phyloP scores from a whole-genome alignment of 352 stramenopile species.

The Globisporangium nodosum region DNA sequence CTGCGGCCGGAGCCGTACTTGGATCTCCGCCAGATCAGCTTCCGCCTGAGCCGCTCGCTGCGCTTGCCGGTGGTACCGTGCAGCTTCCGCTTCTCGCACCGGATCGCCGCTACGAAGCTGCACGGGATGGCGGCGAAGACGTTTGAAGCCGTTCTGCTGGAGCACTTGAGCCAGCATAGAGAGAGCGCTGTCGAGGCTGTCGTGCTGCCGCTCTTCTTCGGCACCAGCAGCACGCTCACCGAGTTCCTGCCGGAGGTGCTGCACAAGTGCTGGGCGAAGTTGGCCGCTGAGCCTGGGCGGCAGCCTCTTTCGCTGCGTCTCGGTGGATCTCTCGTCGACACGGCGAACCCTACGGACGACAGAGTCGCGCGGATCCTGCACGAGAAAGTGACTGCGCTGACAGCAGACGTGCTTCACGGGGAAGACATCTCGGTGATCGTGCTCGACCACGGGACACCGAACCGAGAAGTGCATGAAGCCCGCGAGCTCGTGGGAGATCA shows the following conservation, averaged over 20 bases:
- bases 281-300: not conserved
- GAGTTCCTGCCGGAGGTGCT: constrained; percentile 67
- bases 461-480: constrained; percentile 57
- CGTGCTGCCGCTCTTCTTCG: constrained; percentile 79
- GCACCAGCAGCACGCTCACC: constrained; percentile 65
- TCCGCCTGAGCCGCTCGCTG: constrained; percentile 56
- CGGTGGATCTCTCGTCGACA: constrained; percentile 54
- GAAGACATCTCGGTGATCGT: constrained; percentile 58
- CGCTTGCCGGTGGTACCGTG: constrained; percentile 52
- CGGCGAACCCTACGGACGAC: constrained; percentile 35
- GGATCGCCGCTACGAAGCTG: constrained; percentile 47
- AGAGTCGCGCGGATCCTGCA: constrained; percentile 59
- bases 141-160: constrained; percentile 52
- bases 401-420: constrained; percentile 18
- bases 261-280: constrained; percentile 29
- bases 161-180: constrained; percentile 23
- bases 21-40: constrained; percentile 66
- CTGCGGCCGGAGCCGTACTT: constrained; percentile 61
- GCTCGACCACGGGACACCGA: constrained; percentile 73
- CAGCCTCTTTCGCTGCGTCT: constrained; percentile 30
- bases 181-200: constrained; percentile 23
- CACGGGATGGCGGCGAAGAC: constrained; percentile 62
- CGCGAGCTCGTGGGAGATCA: constrained; percentile 55
- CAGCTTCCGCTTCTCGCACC: constrained; percentile 76
- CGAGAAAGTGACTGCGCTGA: constrained; percentile 36